Evolutionary conservation across 208 protist genomes (phyloP).

Genomic region (Leishmania martiniquensis): DNA sequence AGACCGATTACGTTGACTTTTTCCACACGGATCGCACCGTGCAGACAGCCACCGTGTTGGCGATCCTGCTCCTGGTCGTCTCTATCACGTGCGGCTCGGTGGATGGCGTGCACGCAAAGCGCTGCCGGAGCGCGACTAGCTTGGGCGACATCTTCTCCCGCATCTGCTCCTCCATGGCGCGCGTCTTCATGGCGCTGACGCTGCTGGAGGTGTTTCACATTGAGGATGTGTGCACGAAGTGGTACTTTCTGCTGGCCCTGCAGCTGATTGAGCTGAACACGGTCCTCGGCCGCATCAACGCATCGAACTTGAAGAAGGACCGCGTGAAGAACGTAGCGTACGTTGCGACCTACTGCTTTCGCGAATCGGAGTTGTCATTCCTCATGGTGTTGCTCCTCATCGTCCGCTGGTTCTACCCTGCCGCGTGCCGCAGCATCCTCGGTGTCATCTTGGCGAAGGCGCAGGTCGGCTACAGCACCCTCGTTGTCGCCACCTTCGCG

Average conservation of each 20-base stretch:
- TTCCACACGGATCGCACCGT: conserved; percentile 48
- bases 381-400: conserved; percentile 70
- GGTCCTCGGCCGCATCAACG: conserved; percentile 84
- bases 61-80: conserved; percentile 62
- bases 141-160: conserved; percentile 91
- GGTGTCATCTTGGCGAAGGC: conserved; percentile 23
- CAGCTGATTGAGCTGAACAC: conserved; percentile 89
- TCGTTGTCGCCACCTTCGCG: conserved; percentile 61
- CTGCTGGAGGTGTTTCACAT: conserved; percentile 80
- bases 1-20: conserved; percentile 44
- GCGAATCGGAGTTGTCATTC: conserved; percentile 81
- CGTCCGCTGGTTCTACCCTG: conserved; percentile 53
- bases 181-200: conserved; percentile 84
- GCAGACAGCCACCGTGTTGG: conserved; percentile 69
- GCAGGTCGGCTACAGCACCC: conserved; percentile 45
- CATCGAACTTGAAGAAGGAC: conserved; percentile 71
- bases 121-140: conserved; percentile 71
- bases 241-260: conserved; percentile 76
- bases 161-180: conserved; percentile 73
- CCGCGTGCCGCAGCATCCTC: conserved; percentile 17
- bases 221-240: conserved; percentile 59
- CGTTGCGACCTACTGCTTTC: conserved; percentile 76
- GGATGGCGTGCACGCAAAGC: conserved; percentile 86
- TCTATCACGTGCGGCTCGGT: conserved; percentile 72
- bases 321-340: conserved; percentile 84